Evolutionary conservation across 306 rosid genomes (phyloP).

Genomic region (Delonix regia): DNA sequence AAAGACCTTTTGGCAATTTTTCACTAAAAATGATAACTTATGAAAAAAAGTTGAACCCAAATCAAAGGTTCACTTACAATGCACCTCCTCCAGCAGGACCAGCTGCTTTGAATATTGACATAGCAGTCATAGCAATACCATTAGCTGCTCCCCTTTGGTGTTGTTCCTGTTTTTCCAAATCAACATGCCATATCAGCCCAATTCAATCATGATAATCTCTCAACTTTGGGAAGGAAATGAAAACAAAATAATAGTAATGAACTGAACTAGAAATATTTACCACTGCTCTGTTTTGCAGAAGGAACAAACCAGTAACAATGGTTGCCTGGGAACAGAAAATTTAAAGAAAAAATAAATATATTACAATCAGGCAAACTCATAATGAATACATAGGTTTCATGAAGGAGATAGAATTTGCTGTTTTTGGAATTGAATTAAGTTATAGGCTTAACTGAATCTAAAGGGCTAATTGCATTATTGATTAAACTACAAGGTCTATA

Average conservation of each 20-base stretch:
- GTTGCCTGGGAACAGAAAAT: constrained; percentile 39
- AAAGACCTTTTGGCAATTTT: constrained; percentile 34
- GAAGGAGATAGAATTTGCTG: background rate
- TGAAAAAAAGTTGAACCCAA: background rate
- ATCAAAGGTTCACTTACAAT: constrained; percentile 52
- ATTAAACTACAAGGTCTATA: no score
- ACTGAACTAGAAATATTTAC: constrained; percentile 46
- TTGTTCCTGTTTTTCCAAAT: constrained; percentile 61
- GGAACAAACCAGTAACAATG: constrained; percentile 61
- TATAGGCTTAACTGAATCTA: background rate
- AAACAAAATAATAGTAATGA: background rate
- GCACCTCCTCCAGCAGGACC: constrained; percentile 92
- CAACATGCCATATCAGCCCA: constrained; percentile 17
- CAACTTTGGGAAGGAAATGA: background rate
- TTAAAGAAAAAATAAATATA: background rate
- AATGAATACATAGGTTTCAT: background rate
- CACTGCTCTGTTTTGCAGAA: constrained; percentile 81
- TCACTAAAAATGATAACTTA: constrained; percentile 49
- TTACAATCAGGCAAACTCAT: constrained; percentile 3
- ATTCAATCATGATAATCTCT: constrained; percentile 2
- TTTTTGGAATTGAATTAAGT: background rate
- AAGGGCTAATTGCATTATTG: background rate
- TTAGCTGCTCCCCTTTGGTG: constrained; percentile 91
- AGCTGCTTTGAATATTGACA: constrained; percentile 83
- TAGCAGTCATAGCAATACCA: constrained; percentile 79